Base-by-base conservation (phyloP, 2,329 filamentous ascomycete species). In the Blastomyces parvus region DNA sequence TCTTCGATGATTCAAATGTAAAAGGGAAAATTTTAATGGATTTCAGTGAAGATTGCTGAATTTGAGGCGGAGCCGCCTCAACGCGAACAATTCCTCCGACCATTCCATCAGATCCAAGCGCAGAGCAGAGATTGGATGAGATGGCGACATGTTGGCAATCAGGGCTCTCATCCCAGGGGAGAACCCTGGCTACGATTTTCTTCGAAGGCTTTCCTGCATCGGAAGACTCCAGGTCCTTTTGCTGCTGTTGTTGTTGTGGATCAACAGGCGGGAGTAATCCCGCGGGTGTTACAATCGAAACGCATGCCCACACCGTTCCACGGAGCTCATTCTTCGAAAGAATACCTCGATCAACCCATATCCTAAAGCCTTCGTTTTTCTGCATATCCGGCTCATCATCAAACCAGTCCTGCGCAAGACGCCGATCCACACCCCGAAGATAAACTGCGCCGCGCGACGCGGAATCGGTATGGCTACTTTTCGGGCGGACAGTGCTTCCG, bases 21-120 rank as follows among this genome's bases (percentile, higher is more conserved):
- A 97, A 97, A 0, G 94, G 94, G 63, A 88, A 89, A 1, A 99
- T 80, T 69, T 89, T 92, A 64, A 97, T 77, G 4, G 84, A 79
- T 74, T 85, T 84, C 5, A 90, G 79, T 0, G 84, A 81, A 50
- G 84, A 86, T 64, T 86, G 85, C 6, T 86, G 81, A n/a, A 91
- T 78, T 61, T 88, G 89, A 50, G 83, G 79, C 17, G 90, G 86
- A 0, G 93, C 92, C 11, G 89, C 87, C 72, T 97, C 91, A 38
- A 99, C 82, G 65, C 93, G 91, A 63, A 96, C 84, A 52, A 97
- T 85, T 0, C 91, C 90, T 14, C 94, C 94, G 11, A 96, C 89
- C 60, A 96, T 83, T 1, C 86, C 87, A 48, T 84, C 79, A 61
- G 84, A 86, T 2, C 86, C 87, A 27, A 99, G 81, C 0, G 88